Conservation (phyloP, 495 filamentous ascomycete genomes). For the Neurospora tetraspora region DNA sequence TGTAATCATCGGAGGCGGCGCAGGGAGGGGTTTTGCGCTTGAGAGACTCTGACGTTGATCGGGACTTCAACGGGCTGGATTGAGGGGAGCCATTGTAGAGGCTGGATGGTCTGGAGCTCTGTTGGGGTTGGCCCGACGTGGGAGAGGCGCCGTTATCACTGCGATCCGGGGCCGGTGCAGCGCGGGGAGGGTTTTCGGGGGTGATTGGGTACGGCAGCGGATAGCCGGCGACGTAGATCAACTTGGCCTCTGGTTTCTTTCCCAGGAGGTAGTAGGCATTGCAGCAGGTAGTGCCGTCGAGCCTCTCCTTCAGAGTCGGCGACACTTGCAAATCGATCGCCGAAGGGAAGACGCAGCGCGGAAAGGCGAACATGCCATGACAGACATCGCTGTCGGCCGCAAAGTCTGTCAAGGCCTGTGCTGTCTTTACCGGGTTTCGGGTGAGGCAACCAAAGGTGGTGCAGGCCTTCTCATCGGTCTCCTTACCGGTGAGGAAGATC, state of each 20-base stretch:
- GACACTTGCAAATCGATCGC: neutral
- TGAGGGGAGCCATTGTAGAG: no score
- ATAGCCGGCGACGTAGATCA: neutral
- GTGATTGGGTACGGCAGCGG: neutral
- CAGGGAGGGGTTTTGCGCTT: neutral
- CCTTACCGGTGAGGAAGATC: neutral
- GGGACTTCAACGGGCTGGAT: neutral
- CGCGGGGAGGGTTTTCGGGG: neutral
- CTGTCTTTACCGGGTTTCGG: neutral
- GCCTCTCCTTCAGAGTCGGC: neutral
- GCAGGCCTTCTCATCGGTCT: neutral
- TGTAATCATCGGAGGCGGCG: neutral
- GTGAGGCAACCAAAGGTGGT: neutral
- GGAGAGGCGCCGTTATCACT: neutral
- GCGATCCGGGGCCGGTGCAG: neutral
- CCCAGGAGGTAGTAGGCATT: neutral
- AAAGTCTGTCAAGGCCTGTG: neutral
- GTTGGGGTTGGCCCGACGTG: neutral
- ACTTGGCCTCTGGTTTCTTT: neutral
- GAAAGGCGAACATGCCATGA: neutral
- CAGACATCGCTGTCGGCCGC: neutral
- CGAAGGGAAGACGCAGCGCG: neutral
- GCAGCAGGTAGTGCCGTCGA: neutral
- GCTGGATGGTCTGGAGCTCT: no score
- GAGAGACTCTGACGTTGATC: neutral